Evolutionary conservation across 2,329 filamentous ascomycete species (phyloP).

Genomic region (Colletotrichum kahawae): DNA sequence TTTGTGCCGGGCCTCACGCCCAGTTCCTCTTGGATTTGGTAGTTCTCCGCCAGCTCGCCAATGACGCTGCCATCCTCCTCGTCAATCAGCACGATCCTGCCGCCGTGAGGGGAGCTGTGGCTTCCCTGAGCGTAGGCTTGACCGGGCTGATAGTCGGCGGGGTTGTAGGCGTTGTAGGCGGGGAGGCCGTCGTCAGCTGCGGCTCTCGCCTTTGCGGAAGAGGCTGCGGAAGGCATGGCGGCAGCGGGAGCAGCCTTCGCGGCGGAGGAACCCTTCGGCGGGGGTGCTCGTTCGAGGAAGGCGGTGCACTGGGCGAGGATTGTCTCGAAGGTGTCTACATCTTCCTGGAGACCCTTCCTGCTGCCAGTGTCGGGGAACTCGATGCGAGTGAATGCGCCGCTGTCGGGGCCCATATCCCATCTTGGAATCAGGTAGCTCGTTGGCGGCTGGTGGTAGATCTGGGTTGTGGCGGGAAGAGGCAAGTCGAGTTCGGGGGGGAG

Average conservation of each 20-base stretch:
- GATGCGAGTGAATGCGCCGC: constrained; percentile 89
- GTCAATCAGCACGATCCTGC: constrained; percentile 90
- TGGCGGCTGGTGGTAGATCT: constrained; percentile 96
- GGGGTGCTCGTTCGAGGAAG: constrained; percentile 83
- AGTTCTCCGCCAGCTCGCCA: constrained; percentile 85
- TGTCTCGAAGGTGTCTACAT: constrained; percentile 95
- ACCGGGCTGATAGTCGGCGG: constrained; percentile 78
- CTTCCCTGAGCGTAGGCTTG: constrained; percentile 75
- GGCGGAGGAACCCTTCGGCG: constrained; percentile 48
- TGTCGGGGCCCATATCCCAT: constrained; percentile 89
- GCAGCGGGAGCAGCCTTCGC: not conserved
- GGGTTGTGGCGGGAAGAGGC: constrained; percentile 90
- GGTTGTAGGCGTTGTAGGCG: constrained; percentile 86
- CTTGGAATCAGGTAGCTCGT: constrained; percentile 92
- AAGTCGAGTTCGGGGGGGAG: constrained; percentile 94
- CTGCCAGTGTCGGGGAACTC: constrained; percentile 81
- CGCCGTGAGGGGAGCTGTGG: constrained; percentile 60
- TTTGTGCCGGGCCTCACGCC: constrained; percentile 83
- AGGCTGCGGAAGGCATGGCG: constrained; percentile 21
- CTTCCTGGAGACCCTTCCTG: constrained; percentile 81
- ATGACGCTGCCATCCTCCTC: constrained; percentile 97
- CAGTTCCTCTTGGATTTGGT: constrained; percentile 77
- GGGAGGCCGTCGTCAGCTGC: constrained; percentile 51
- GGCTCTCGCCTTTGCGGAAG: constrained; percentile 26
- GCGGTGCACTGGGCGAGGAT: constrained; percentile 98